phyloP scores from a whole-genome alignment of 345 rosid genomes.

The Sonneratia alba region DNA sequence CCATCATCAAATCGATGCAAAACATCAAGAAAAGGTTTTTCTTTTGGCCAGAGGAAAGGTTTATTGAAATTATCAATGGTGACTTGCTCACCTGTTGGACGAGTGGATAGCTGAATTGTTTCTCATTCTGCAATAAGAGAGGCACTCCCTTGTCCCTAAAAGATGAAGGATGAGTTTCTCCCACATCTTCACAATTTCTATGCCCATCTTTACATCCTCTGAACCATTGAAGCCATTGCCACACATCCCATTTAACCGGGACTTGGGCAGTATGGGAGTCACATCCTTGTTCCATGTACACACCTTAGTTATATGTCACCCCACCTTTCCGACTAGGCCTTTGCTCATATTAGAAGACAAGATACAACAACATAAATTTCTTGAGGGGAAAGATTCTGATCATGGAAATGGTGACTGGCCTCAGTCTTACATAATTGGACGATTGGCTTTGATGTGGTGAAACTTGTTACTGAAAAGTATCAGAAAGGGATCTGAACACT shows the following conservation, averaged over 20 bases:
- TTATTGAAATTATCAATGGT: constrained; percentile 59
- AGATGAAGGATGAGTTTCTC: constrained; percentile 70
- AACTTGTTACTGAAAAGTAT: not conserved
- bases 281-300: constrained; percentile 90
- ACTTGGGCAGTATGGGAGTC: constrained; percentile 80
- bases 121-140: not conserved
- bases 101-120: not conserved
- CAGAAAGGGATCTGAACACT: not conserved
- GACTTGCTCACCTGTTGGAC: not conserved
- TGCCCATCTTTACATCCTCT: constrained; percentile 59
- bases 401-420: no score
- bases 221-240: constrained; percentile 41
- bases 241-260: constrained; percentile 56
- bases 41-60: no score
- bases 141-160: constrained; percentile 57
- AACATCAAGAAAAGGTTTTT: constrained; percentile 46
- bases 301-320: constrained; percentile 31
- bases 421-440: not conserved
- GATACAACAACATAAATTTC: no score
- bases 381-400: no score
- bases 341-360: not conserved
- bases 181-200: constrained; percentile 68
- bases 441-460: not conserved
- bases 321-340: not conserved
- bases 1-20: constrained; percentile 62